These are phyloP conservation scores for Anthracocystis setariae DNA, from an alignment of 1,284 basidiomycete genomes.

Conservation along the genomic window DNA sequence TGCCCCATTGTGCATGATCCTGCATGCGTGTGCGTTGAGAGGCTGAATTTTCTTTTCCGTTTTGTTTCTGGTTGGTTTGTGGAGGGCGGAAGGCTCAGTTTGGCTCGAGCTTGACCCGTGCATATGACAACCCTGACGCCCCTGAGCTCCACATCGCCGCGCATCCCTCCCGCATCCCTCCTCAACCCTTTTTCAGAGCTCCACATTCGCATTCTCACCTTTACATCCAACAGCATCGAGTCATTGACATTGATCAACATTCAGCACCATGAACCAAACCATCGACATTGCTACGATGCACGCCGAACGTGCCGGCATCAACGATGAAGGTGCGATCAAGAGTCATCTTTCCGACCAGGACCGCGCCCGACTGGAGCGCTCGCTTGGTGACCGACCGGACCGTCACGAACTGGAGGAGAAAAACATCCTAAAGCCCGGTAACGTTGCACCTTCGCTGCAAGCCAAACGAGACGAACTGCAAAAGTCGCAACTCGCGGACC, in stretches of 20 bases:
- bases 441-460: constrained; percentile 55
- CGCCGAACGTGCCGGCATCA: constrained; percentile 4
- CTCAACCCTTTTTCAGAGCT: too few relatives aligned
- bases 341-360: constrained; percentile 26
- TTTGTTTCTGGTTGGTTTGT: too few relatives aligned
- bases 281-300: constrained; percentile 32
- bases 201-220: neutral
- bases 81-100: too few relatives aligned
- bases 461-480: constrained; percentile 51
- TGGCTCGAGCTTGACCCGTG: too few relatives aligned
- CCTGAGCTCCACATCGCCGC: too few relatives aligned
- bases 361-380: constrained; percentile 72
- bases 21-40: too few relatives aligned
- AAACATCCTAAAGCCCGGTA: constrained; percentile 42
- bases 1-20: too few relatives aligned
- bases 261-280: constrained; percentile 6
- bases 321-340: constrained; percentile 8
- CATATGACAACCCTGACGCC: too few relatives aligned
- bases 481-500: constrained; percentile 51
- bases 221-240: too few relatives aligned
- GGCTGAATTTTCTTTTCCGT: too few relatives aligned
- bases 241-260: neutral
- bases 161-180: too few relatives aligned
- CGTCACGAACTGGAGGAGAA: constrained; percentile 73
- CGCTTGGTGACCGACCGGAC: constrained; percentile 73